These are phyloP conservation scores for Dactylellina drechsleri DNA, from an alignment of 2,329 filamentous ascomycete genomes.

Conservation along the genomic window DNA sequence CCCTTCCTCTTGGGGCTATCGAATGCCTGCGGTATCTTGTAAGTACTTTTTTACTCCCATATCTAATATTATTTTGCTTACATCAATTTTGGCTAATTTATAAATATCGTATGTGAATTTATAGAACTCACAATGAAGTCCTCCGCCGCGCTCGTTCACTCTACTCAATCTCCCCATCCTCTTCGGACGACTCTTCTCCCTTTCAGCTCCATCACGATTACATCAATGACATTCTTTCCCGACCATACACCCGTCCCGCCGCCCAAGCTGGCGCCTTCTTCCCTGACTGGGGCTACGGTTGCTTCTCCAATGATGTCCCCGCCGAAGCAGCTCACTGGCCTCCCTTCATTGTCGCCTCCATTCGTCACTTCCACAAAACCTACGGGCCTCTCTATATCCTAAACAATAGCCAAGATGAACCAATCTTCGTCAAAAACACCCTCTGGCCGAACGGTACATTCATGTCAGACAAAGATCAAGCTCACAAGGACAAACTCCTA, in stretches of 20 bases:
- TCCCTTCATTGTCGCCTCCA: conserved; percentile 57
- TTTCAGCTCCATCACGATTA: conserved; percentile 27
- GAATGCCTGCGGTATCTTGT: conserved; percentile 44
- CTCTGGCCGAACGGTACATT: conserved; percentile 45
- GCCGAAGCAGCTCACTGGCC: conserved; percentile 59
- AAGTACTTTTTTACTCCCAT: conserved; percentile 2
- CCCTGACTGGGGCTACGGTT: conserved; percentile 59
- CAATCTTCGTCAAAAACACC: conserved; percentile 26
- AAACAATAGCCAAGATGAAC: neutral
- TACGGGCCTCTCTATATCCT: conserved; percentile 55
- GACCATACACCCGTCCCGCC: conserved; percentile 43
- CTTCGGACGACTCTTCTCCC: conserved; percentile 38
- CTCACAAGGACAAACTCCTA: conserved; percentile 56
- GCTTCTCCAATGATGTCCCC: conserved; percentile 56
- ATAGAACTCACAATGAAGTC: conserved; percentile 58
- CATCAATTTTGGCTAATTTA: neutral
- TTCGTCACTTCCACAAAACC: conserved; percentile 56
- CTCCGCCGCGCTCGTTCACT: conserved; percentile 57
- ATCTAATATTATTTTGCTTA: neutral
- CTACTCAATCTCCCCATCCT: conserved; percentile 56
- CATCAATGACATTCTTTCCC: conserved; percentile 55
- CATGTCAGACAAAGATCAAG: conserved; percentile 53
- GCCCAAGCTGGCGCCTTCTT: conserved; percentile 59
- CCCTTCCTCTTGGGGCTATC: conserved; percentile 19
- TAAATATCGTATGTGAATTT: neutral